phyloP scores from a whole-genome alignment of 306 rosid species.

The Malus sieversii region DNA sequence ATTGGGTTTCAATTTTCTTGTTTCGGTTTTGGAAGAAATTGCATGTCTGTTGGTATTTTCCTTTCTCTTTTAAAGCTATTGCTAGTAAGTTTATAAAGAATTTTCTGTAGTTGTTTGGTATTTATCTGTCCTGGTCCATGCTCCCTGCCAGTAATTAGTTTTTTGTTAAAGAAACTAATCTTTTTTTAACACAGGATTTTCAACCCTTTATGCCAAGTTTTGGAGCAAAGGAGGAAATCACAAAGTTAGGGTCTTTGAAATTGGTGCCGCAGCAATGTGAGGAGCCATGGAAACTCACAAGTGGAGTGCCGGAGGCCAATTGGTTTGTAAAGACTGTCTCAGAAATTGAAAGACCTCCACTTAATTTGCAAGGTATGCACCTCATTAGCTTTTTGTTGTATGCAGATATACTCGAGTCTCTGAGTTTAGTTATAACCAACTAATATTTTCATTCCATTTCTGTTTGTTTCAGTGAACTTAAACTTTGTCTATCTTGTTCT shows the following conservation, averaged over 20 bases:
- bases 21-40: not conserved
- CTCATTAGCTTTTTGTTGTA: constrained; percentile 1
- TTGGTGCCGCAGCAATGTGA: constrained; percentile 25
- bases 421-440: not conserved
- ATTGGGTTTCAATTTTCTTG: not conserved
- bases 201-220: constrained; percentile 35
- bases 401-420: not conserved
- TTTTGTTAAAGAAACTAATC: not conserved
- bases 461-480: not conserved
- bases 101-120: not conserved
- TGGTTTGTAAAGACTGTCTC: constrained; percentile 31
- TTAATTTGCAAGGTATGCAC: constrained; percentile 50
- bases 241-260: constrained; percentile 41
- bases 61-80: not conserved
- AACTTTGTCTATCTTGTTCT: not conserved
- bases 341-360: constrained; percentile 33
- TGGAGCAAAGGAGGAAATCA: constrained; percentile 34
- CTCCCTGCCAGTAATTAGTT: not conserved
- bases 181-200: constrained; percentile 39
- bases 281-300: constrained; percentile 35
- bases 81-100: not conserved
- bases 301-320: constrained; percentile 29
- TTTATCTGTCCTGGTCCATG: not conserved
- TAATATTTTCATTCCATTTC: not conserved
- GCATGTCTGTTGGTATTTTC: not conserved